These are phyloP conservation scores for Globisporangium ultimum DNA, from an alignment of 352 stramenopile species.

Conservation along the genomic window DNA sequence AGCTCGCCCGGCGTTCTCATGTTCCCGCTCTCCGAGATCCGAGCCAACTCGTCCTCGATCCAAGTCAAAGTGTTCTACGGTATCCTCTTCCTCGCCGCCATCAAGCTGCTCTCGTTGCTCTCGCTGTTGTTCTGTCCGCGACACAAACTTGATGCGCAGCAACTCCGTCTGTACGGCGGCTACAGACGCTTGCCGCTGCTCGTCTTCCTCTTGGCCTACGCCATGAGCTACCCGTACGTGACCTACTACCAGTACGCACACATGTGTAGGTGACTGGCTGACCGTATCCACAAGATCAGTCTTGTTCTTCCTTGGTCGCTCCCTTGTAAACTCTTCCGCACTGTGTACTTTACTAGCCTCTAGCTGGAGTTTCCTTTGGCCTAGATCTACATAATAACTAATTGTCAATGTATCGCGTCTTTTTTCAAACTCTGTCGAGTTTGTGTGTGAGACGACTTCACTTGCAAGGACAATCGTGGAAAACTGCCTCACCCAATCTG, in stretches of 20 bases:
- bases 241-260: constrained; percentile 15
- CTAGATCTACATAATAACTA: too few species aligned
- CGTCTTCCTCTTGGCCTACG: constrained; percentile 25
- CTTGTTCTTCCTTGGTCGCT: too few species aligned
- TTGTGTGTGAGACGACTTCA: too few species aligned
- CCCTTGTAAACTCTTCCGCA: too few species aligned
- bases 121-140: constrained; percentile 27
- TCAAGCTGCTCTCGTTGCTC: constrained; percentile 19
- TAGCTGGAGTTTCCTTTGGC: too few species aligned
- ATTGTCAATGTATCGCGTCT: too few species aligned
- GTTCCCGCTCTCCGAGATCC: constrained; percentile 1
- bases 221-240: constrained; percentile 15
- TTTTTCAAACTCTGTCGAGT: too few species aligned
- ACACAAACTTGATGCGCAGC: constrained; percentile 46
- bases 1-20: not conserved
- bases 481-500: too few species aligned
- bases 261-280: too few species aligned
- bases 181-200: constrained; percentile 26
- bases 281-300: too few species aligned
- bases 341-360: too few species aligned
- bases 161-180: constrained; percentile 43
- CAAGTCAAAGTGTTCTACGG: constrained; percentile 16
- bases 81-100: constrained; percentile 10
- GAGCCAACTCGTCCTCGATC: constrained; percentile 9
- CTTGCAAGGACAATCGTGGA: too few species aligned